Base-by-base conservation (phyloP, 2,329 filamentous ascomycete species). In the Aspergillus quadricinctus region DNA sequence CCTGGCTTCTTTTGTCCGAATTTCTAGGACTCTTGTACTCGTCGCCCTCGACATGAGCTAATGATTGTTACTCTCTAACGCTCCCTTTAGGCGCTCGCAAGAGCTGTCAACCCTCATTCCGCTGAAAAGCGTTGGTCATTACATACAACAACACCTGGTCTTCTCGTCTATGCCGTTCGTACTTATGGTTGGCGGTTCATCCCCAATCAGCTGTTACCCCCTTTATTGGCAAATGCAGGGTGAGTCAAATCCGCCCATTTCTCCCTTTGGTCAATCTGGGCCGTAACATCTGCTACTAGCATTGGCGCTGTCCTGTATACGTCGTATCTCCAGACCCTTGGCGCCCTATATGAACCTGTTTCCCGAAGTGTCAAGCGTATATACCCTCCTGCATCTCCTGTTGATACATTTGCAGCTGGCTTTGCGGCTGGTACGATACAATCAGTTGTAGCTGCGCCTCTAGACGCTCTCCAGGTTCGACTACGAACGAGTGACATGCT, bases 161-260 rank as follows among this genome's bases (percentile, higher is more conserved):
- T 88, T 25, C 75, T 87, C 37, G 77, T 79, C n/a, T 81, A 85
- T 70, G 84, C 84, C 8, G 76, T 87, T 46, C 77, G 78, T 57
- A 79, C 78, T n/a, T 78, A 88, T 65, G 84, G 84, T 48, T 87
- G 84, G 84, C 73, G 72, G 17, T 86, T 87, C 66, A 79, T 88
- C 49, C 85, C 84, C 1, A 84, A 86, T 64, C 83, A 87, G 68
- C 78, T 88, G 10, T 72, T 87, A 41, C 85, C 85, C 52, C 85
- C 85, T 29, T 67, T 88, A 49, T 71, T 87, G 51, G 85, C 84
- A 23, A 88, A 88, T 65, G 81, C 84, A 23, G 80, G 78, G 79
- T 82, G 69, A 59, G 74, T 62, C 40, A 41, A 43, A 14, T 41
- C 23, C 28, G 48, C 11, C 9, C 35, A 9, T 35, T 9, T 7